Base-by-base conservation (phyloP, 202 grass and related monocot genomes). In the Schoenoplectus triqueter region DNA sequence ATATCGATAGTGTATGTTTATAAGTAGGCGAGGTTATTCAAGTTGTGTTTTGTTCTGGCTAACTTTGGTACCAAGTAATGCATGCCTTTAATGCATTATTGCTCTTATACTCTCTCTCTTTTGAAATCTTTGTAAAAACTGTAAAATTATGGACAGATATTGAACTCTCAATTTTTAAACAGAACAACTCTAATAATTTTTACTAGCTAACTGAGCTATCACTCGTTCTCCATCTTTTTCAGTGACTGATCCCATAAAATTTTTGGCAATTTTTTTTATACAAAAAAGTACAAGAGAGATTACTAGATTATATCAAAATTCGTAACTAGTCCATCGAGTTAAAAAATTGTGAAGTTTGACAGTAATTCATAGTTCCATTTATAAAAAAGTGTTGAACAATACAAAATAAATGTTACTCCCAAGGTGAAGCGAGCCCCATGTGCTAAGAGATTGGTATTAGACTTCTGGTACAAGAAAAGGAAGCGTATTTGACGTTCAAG, bases 401-500 rank as follows among this genome's bases (percentile, higher is more conserved):
- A 59, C 48, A 55, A 49, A 66, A 54, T n/a, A 70, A 69, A 83
- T 69, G 81, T 57, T 83, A 59, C 59, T 83, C 81, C 81, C 81
- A 83, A 83, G 81, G 70, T 83, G 81, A 83, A 83, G 65, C 65
- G 50, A 83, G 47, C 81, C 81, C 46, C 81, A 83, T 83, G 81
- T 83, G 65, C 49, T 57, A 69, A 57, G 65, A 79, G 64, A 69
- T 70, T 83, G 81, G 63, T 70, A 66, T 83, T 83, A 83, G 64
- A 83, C 81, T 66, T 83, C 47, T 71, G 48, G 19, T 55, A 83
- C 65, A 83, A 83, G 81, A 71, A 83, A 83, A 71, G 81, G 61
- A 62, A 83, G 81, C 81, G 81, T 71, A 71, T 83, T 83, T 83
- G 65, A 69, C 64, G 64, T 83, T 83, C 19, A 83, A 69, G 81